Percentiles rank a stretch among this genome's conserved stretches.
These are phyloP conservation scores for Solanum stenotomum DNA, from an alignment of 257 asterid genomes.

Conservation along the genomic window DNA sequence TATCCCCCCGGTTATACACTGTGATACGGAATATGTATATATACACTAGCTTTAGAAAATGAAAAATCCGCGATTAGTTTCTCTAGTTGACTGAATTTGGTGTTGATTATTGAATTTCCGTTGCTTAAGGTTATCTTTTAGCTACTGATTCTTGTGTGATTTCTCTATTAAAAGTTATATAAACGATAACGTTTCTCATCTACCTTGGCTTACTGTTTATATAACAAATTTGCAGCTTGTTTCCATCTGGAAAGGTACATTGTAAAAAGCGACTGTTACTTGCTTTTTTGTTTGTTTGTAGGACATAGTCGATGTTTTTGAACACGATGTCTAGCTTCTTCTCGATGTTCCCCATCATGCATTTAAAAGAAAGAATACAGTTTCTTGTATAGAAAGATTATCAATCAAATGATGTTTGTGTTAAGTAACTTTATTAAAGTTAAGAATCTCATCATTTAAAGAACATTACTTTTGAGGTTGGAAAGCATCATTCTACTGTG, in stretches of 20 bases:
- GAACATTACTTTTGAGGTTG: background rate
- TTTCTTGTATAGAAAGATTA: background rate
- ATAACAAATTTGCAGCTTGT: too few relatives aligned
- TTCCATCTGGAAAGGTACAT: too few relatives aligned
- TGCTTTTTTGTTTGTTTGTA: background rate
- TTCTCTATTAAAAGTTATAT: too few relatives aligned
- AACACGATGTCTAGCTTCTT: background rate
- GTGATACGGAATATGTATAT: too few relatives aligned
- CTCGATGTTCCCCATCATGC: background rate
- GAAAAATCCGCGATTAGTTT: too few relatives aligned
- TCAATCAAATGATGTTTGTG: background rate
- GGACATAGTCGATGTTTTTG: background rate
- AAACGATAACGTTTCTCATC: too few relatives aligned
- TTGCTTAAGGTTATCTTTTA: too few relatives aligned
- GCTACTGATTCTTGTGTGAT: too few relatives aligned
- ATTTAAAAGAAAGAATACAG: background rate
- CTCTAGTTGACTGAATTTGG: too few relatives aligned
- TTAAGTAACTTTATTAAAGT: background rate
- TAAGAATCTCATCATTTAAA: background rate
- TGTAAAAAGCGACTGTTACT: background rate
- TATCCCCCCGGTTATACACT: background rate
- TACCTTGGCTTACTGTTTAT: too few relatives aligned
- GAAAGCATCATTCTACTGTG: background rate
- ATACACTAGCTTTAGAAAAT: too few relatives aligned
- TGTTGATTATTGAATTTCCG: too few relatives aligned